Evolutionary conservation across 495 filamentous ascomycete species (phyloP).

Genomic region (Penicillium atrosanguineum): DNA sequence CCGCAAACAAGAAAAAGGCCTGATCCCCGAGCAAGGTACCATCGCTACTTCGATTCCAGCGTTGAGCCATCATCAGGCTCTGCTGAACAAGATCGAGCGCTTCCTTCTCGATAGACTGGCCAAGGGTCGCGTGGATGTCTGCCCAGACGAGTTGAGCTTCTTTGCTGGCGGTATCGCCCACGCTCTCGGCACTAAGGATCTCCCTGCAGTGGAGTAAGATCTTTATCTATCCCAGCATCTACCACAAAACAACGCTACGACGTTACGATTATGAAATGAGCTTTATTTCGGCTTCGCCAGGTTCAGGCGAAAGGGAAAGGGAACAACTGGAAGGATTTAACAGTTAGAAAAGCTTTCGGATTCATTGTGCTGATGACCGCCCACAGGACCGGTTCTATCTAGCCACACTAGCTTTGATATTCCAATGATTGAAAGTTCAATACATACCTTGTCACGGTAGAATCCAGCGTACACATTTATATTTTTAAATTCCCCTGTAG

Average conservation of each 20-base stretch:
- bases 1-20: conserved; percentile 19
- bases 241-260: conserved; percentile 8
- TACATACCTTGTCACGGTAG: no score
- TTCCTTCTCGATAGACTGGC: conserved; percentile 37
- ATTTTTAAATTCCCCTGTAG: not conserved
- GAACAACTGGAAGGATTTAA: conserved; percentile 12
- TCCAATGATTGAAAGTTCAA: not conserved
- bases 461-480: no score
- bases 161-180: conserved; percentile 42
- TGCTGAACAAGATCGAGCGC: conserved; percentile 36
- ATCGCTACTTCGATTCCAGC: not conserved
- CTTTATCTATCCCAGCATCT: not conserved
- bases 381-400: not conserved
- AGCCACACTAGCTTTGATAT: not conserved
- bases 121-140: conserved; percentile 30
- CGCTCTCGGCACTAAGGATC: conserved; percentile 35
- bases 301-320: conserved; percentile 5
- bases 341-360: conserved; percentile 20
- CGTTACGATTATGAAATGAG: conserved; percentile 19
- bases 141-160: conserved; percentile 42
- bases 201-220: conserved; percentile 9
- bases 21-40: not conserved
- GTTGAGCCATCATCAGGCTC: conserved; percentile 7
- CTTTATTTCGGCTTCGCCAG: conserved; percentile 9
- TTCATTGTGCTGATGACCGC: conserved; percentile 2